A percentile compares a stretch with the other conserved stretches of the same genome.
phyloP scores from a whole-genome alignment of 805 yeast species.

The Saccharomycopsis sp. region DNA sequence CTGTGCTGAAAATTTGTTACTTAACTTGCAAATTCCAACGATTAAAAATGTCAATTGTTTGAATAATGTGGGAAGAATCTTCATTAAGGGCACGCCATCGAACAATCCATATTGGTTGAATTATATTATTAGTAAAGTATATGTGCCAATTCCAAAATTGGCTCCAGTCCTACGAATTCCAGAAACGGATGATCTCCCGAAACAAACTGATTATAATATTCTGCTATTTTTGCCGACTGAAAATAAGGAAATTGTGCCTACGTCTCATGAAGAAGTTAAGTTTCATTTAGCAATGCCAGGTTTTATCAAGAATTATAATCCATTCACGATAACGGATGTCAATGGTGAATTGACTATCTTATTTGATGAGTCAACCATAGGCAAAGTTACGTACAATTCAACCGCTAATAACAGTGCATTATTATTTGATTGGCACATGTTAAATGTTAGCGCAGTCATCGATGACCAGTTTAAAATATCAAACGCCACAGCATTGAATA shows the following conservation, averaged over 20 bases:
- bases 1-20: neutral
- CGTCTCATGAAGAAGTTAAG: neutral
- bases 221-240: neutral
- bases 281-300: constrained; percentile 7
- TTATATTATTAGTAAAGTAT: constrained; percentile 3
- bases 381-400: neutral
- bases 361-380: neutral
- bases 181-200: no score
- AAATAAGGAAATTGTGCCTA: neutral
- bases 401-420: no score
- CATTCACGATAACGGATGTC: constrained; percentile 1
- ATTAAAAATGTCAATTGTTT: neutral
- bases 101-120: constrained; percentile 15
- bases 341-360: neutral
- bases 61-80: neutral
- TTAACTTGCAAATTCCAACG: neutral
- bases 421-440: no score
- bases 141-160: constrained; percentile 10
- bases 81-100: constrained; percentile 3
- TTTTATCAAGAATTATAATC: neutral
- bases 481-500: no score
- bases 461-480: no score
- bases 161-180: no score
- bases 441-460: no score
- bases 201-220: no score